Conservation (phyloP, 2,329 filamentous ascomycete species). For the Periconia macrospinosa region DNA sequence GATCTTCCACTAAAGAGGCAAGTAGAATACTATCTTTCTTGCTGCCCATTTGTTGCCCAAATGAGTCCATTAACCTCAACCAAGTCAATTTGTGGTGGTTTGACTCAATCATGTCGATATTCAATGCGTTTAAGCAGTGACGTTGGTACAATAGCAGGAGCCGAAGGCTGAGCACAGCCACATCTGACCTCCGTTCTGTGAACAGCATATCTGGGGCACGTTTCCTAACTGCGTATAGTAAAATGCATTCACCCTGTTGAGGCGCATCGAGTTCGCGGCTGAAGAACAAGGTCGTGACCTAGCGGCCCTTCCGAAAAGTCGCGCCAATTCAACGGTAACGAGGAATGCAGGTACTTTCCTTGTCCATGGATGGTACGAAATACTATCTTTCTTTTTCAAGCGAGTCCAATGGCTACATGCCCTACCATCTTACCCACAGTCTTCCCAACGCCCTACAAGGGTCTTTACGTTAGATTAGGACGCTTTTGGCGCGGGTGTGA, state of each 20-base stretch:
- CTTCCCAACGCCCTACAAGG: constrained; percentile 16
- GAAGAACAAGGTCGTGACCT: constrained; percentile 20
- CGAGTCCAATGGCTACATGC: constrained; percentile 11
- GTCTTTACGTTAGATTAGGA: constrained; percentile 16
- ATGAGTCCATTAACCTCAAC: neutral
- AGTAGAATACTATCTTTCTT: too few species aligned
- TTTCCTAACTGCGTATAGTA: neutral
- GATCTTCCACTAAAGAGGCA: too few species aligned
- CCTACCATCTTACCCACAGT: neutral
- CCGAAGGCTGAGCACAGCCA: constrained; percentile 35
- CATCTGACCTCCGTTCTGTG: constrained; percentile 15
- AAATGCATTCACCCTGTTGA: neutral
- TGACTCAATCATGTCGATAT: too few species aligned
- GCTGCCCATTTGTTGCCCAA: too few species aligned
- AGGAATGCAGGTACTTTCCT: constrained; percentile 30
- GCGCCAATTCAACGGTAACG: constrained; percentile 27
- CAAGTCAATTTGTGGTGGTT: neutral
- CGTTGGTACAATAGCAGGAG: constrained; percentile 7
- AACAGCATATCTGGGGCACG: constrained; percentile 2
- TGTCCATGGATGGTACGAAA: constrained; percentile 16
- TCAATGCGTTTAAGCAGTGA: neutral
- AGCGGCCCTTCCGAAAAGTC: constrained; percentile 25
- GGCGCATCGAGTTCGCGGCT: constrained; percentile 14
- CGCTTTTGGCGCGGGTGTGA: constrained; percentile 13
- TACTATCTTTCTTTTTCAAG: constrained; percentile 12